A percentile compares a stretch with the other conserved stretches of the same genome.
These are phyloP conservation scores for Saksenaea oblongispora DNA, from an alignment of 371 early-diverging fungal species.

Conservation along the genomic window DNA sequence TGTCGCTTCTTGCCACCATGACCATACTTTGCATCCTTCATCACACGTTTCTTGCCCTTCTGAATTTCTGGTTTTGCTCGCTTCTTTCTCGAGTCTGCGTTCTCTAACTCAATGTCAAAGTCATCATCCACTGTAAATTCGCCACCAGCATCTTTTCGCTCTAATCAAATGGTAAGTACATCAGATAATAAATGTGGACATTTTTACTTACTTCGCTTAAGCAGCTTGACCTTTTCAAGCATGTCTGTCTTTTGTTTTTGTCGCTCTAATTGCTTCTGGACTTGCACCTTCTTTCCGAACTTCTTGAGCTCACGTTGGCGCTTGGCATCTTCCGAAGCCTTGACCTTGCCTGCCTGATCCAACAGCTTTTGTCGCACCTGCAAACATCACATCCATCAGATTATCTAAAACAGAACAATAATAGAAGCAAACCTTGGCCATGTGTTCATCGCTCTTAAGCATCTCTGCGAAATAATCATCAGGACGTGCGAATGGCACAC, in stretches of 20 bases:
- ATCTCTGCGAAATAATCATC: conserved; percentile 97
- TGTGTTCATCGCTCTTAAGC: conserved; percentile 95
- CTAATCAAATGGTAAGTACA: conserved; percentile 20
- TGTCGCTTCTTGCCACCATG: conserved; percentile 86
- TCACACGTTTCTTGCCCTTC: conserved; percentile 50
- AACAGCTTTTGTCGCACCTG: conserved; percentile 79
- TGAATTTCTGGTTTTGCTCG: conserved; percentile 22
- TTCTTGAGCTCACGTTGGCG: conserved; percentile 88
- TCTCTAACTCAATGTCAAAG: conserved; percentile 82
- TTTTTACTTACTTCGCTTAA: conserved; percentile 79
- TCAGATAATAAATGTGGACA: neutral
- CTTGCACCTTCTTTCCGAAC: conserved; percentile 97
- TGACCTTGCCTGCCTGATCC: conserved; percentile 79
- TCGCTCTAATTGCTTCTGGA: conserved; percentile 80
- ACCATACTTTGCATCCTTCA: conserved; percentile 79
- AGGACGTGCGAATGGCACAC: conserved; percentile 81
- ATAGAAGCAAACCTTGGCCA: conserved; percentile 77
- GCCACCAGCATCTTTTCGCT: conserved; percentile 56
- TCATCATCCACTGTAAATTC: conserved; percentile 68
- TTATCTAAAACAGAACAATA: neutral
- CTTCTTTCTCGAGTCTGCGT: conserved; percentile 47
- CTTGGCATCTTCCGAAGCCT: conserved; percentile 84
- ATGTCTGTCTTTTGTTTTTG: conserved; percentile 82
- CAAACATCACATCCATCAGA: neutral
- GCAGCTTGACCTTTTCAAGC: conserved; percentile 86